Base-by-base conservation (phyloP, 2,329 filamentous ascomycete genomes). In the Ascochyta lentis region DNA sequence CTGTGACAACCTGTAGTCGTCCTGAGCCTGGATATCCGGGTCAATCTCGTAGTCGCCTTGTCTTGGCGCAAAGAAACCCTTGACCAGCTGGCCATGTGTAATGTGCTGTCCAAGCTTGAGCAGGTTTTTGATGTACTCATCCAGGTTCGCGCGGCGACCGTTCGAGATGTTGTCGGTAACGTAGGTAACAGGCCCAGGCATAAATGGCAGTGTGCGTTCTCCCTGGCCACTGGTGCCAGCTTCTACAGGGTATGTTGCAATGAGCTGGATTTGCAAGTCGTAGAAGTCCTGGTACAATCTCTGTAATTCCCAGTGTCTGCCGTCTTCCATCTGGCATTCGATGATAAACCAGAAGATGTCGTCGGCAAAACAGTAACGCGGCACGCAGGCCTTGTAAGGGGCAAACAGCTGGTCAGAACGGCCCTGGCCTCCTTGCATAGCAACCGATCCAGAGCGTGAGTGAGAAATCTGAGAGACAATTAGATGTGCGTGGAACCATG, bases 311-410 rank as follows among this genome's bases (percentile, higher is more conserved):
- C 93, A 98, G 71, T 91, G 89, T 42, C 91, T 85, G 43, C 92
- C 93, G 72, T 98, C 93, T 70, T 96, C 92, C 76, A 98, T 86
- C 67, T 89, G 84, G 23, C 91, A 92, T 75, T 97, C 93, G 56
- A 99, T 94, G 50, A 97, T 91, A 71, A 98, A 99, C 92, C 95
- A 98, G 77, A 98, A 98, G 75, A 97, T 97, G 66, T 97, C 93
- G 72, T 98, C 94, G 56, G 92, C 92, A 70, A 96, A 98, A 75
- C 92, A 96, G 78, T 96, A 98, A 59, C 92, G 85, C 15, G 94
- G 93, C 66, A 98, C 96, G 48, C 87, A 89, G 12, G 94, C 95
- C 53, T 87, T 86, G 44, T 96, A 80, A 0, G 95, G 94, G 2
- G 92, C 89, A 63, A 88, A 86, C 7, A 92, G 78, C 77, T 69